Percentiles rank a stretch among this genome's conserved stretches.
These are phyloP conservation scores for Teratosphaeria zuluensis DNA, from an alignment of 2,329 filamentous ascomycete genomes.

Conservation along the genomic window DNA sequence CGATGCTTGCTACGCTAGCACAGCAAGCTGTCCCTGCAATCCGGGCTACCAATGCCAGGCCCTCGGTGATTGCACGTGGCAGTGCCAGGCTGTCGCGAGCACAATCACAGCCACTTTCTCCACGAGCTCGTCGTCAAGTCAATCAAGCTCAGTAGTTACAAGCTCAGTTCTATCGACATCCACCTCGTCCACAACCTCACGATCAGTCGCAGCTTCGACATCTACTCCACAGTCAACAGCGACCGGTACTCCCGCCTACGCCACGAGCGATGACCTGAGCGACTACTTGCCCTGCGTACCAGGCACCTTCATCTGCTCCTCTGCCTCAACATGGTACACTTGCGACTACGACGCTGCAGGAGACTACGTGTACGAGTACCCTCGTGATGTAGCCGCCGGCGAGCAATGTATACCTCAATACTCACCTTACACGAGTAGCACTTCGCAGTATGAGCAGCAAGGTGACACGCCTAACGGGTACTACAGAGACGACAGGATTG, in stretches of 20 bases:
- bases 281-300: constrained; percentile 29
- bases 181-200: constrained; percentile 4
- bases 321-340: constrained; percentile 25
- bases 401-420: constrained; percentile 29
- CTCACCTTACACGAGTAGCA: constrained; percentile 14
- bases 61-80: neutral
- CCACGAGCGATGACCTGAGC: constrained; percentile 9
- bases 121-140: neutral
- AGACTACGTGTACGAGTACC: constrained; percentile 23
- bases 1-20: neutral
- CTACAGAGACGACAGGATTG: constrained; percentile 25
- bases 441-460: constrained; percentile 16
- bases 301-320: constrained; percentile 32
- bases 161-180: constrained; percentile 1
- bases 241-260: constrained; percentile 12
- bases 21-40: neutral
- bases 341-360: constrained; percentile 23
- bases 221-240: neutral
- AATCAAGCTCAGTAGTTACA: constrained; percentile 2
- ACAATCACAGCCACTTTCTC: neutral
- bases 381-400: constrained; percentile 24
- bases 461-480: constrained; percentile 15
- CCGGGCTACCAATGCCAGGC: neutral
- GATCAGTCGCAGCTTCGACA: constrained; percentile 10
- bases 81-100: neutral